Conservation (phyloP, 2,329 filamentous ascomycete species). For the Aspergillus fijiensis region DNA sequence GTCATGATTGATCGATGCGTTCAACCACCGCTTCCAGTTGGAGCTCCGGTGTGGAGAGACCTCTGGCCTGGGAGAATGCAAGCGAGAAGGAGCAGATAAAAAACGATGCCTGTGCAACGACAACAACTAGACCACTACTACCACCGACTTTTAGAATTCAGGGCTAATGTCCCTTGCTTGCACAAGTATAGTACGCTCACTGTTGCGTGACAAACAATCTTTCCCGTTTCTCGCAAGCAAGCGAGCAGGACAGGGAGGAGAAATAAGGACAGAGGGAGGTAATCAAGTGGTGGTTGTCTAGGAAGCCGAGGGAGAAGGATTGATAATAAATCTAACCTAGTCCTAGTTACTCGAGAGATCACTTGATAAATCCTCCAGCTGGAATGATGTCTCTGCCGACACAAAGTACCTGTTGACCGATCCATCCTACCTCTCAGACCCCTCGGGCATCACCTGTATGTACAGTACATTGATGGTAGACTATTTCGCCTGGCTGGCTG, state of each 20-base stretch:
- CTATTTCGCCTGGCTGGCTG: background rate
- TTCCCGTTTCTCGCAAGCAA: too few species aligned
- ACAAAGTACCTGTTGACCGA: background rate
- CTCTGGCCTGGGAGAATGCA: background rate
- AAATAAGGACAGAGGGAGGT: background rate
- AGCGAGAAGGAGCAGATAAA: background rate
- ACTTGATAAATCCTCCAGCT: background rate
- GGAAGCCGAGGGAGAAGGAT: background rate
- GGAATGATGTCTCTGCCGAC: background rate
- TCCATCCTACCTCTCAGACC: background rate
- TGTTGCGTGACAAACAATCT: background rate
- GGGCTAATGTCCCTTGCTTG: background rate
- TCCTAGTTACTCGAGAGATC: background rate
- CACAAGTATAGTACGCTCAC: background rate
- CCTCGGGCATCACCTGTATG: background rate
- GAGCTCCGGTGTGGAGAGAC: background rate
- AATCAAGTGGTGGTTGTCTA: background rate
- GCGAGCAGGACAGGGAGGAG: background rate
- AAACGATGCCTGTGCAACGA: background rate
- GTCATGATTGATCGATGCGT: conserved; percentile 19
- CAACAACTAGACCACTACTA: background rate
- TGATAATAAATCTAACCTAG: background rate
- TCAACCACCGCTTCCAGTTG: background rate
- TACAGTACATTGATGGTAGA: background rate
- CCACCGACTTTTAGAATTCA: background rate